These are phyloP conservation scores for Epichloe elymi DNA, from an alignment of 2,329 filamentous ascomycete species.

Conservation along the genomic window DNA sequence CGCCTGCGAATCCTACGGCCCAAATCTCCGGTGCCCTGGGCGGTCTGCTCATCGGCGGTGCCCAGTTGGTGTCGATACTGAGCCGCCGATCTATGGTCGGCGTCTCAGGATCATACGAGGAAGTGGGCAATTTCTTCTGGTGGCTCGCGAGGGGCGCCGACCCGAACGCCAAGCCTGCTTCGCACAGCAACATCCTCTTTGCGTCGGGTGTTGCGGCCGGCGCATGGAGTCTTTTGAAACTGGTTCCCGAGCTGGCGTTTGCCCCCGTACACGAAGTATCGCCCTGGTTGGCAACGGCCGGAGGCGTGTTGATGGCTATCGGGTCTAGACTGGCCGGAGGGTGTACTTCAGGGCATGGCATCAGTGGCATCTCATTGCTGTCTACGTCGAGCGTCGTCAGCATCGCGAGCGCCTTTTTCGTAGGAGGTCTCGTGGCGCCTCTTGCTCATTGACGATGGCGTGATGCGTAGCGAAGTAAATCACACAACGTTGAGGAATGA, in stretches of 20 bases:
- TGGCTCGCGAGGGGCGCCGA: conserved; percentile 22
- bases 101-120: conserved; percentile 48
- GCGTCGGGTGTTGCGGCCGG: conserved; percentile 36
- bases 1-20: conserved; percentile 17
- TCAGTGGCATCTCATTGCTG: conserved; percentile 52
- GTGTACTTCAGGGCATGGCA: conserved; percentile 56
- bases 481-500: no score
- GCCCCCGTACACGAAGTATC: conserved; percentile 18
- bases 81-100: conserved; percentile 42
- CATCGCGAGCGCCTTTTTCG: conserved; percentile 42
- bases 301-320: conserved; percentile 44
- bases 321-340: conserved; percentile 51
- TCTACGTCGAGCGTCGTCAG: conserved; percentile 49
- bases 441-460: conserved; percentile 12
- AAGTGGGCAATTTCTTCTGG: conserved; percentile 42
- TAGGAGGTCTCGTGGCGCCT: conserved; percentile 25
- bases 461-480: no score
- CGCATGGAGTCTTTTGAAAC: conserved; percentile 25
- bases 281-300: conserved; percentile 29
- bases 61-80: conserved; percentile 43
- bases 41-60: conserved; percentile 43
- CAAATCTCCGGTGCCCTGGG: conserved; percentile 35
- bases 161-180: conserved; percentile 14
- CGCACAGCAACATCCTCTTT: conserved; percentile 35
- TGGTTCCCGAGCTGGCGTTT: conserved; percentile 18